Conservation (phyloP, 306 rosid genomes). For the Vigna mungo region DNA sequence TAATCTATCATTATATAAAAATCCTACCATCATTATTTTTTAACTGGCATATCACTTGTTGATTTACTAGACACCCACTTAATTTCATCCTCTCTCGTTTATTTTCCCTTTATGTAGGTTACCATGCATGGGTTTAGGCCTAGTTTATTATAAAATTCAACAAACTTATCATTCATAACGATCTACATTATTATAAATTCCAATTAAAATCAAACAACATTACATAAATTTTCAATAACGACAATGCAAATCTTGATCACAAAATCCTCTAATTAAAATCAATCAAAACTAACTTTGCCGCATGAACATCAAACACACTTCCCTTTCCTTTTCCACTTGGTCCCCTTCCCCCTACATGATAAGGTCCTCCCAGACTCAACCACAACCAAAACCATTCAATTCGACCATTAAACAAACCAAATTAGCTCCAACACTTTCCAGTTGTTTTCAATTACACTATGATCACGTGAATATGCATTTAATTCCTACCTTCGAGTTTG, state of each 20-base stretch:
- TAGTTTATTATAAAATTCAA: background rate
- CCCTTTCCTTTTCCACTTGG: background rate
- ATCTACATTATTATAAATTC: background rate
- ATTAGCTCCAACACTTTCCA: slow-evolving; percentile 9
- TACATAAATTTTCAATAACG: background rate
- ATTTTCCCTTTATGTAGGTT: no score
- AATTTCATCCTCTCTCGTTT: no score
- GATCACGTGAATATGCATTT: no score
- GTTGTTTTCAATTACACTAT: slow-evolving; percentile 2
- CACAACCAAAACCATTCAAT: background rate
- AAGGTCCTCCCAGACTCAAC: background rate
- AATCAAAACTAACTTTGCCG: background rate
- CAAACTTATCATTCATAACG: background rate
- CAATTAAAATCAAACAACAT: background rate
- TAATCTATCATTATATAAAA: no score
- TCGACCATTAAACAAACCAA: background rate
- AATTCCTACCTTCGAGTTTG: no score
- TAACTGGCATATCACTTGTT: no score
- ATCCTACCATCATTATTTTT: no score
- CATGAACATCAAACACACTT: background rate
- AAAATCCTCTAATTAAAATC: slow-evolving; percentile 29
- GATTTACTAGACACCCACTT: no score
- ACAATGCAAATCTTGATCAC: slow-evolving; percentile 13
- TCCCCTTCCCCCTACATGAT: background rate
- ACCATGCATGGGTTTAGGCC: no score